Conservation (phyloP, 2,329 filamentous ascomycete genomes). For the Xylaria sp. region DNA sequence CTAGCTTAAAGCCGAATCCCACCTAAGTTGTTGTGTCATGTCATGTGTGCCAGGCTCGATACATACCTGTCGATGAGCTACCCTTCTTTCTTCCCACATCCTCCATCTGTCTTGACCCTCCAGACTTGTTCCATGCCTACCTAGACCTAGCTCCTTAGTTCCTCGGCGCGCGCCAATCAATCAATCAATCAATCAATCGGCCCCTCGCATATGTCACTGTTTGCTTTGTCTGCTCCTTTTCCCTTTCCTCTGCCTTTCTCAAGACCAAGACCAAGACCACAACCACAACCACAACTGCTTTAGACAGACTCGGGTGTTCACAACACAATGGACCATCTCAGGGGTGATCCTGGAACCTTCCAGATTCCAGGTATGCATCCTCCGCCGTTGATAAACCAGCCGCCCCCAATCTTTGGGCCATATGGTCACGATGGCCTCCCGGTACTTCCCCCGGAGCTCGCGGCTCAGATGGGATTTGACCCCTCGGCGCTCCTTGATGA, state of each 20-base stretch:
- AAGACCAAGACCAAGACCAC: background rate
- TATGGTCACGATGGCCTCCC: slow-evolving; percentile 71
- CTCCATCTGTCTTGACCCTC: slow-evolving; percentile 18
- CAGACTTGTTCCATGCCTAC: background rate
- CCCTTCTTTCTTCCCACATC: background rate
- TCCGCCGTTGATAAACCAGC: slow-evolving; percentile 72
- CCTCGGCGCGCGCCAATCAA: slow-evolving; percentile 20
- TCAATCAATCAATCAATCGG: slow-evolving; percentile 10
- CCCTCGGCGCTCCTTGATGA: slow-evolving; percentile 69
- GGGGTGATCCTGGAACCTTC: slow-evolving; percentile 57
- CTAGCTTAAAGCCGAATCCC: slow-evolving; percentile 32
- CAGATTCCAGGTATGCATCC: slow-evolving; percentile 67
- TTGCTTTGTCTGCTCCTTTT: slow-evolving; percentile 9
- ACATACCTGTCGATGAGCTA: slow-evolving; percentile 16
- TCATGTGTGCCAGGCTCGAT: slow-evolving; percentile 25
- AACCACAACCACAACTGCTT: slow-evolving; percentile 19
- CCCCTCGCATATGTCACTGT: slow-evolving; percentile 25
- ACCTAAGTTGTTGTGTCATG: background rate
- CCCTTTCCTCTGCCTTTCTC: background rate
- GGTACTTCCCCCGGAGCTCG: slow-evolving; percentile 67
- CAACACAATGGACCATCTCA: slow-evolving; percentile 61
- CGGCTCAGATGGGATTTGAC: slow-evolving; percentile 70
- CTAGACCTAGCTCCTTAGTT: slow-evolving; percentile 6
- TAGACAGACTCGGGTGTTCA: slow-evolving; percentile 16
- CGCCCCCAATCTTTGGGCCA: slow-evolving; percentile 75